These are phyloP conservation scores for Hortaea sp. DNA, from an alignment of 2,329 filamentous ascomycete species.

Conservation along the genomic window DNA sequence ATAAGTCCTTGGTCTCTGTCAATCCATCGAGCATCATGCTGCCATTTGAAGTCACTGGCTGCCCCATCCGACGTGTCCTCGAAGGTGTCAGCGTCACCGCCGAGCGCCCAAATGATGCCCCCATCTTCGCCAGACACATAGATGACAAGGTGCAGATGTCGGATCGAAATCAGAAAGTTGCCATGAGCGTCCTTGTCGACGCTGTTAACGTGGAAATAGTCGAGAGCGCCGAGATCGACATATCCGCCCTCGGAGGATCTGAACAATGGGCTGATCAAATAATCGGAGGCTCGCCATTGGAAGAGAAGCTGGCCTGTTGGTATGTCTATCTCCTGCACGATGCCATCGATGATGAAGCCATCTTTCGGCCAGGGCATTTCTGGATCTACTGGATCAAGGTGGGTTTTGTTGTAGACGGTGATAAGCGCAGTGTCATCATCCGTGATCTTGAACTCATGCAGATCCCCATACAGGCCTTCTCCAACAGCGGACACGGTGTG, in stretches of 20 bases:
- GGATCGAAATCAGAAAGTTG: slow-evolving; percentile 45
- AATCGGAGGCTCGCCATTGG: slow-evolving; percentile 29
- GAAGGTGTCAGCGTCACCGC: slow-evolving; percentile 19
- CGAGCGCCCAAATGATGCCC: slow-evolving; percentile 42
- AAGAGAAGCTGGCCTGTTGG: slow-evolving; percentile 30
- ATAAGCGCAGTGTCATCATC: slow-evolving; percentile 32
- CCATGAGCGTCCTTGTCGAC: slow-evolving; percentile 41
- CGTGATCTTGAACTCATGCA: slow-evolving; percentile 37
- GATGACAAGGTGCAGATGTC: slow-evolving; percentile 38
- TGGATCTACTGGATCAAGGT: slow-evolving; percentile 12
- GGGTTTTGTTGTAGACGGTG: slow-evolving; percentile 29
- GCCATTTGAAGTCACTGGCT: slow-evolving; percentile 33
- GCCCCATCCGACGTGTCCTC: slow-evolving; percentile 15
- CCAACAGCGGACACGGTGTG: slow-evolving; percentile 30
- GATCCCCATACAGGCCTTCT: slow-evolving; percentile 24
- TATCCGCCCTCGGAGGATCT: background rate
- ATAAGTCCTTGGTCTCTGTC: slow-evolving; percentile 20
- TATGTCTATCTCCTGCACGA: slow-evolving; percentile 36
- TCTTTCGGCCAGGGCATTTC: slow-evolving; percentile 10
- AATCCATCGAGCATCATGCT: slow-evolving; percentile 42
- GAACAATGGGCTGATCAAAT: slow-evolving; percentile 8
- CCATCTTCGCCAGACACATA: slow-evolving; percentile 40
- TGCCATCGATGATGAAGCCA: slow-evolving; percentile 34
- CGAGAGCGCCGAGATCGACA: slow-evolving; percentile 25
- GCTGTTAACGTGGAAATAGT: slow-evolving; percentile 48